phyloP scores from a whole-genome alignment of 805 yeast species.

The Yarrowia sp. region DNA sequence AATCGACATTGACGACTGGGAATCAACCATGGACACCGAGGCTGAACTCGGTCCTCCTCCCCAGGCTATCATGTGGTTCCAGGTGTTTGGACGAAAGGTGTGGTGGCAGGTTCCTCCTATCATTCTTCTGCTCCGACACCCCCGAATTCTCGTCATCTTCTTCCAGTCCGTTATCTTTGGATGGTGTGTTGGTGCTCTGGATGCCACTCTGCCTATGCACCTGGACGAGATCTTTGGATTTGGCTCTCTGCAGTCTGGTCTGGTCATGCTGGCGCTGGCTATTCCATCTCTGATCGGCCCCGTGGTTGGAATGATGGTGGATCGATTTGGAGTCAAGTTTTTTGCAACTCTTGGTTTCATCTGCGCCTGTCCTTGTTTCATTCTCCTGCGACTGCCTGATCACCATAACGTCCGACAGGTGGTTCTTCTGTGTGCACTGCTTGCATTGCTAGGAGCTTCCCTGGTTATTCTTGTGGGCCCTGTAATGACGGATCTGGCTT shows the following conservation, averaged over 20 bases:
- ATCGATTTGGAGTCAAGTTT: constrained; percentile 35
- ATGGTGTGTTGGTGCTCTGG: constrained; percentile 39
- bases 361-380: constrained; percentile 5
- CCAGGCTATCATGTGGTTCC: background rate
- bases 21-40: background rate
- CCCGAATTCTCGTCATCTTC: constrained; percentile 32
- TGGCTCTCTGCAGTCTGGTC: constrained; percentile 36
- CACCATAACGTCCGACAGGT: constrained; percentile 32
- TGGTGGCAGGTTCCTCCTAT: constrained; percentile 24
- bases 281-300: constrained; percentile 38
- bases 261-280: constrained; percentile 38
- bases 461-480: constrained; percentile 34
- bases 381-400: constrained; percentile 36
- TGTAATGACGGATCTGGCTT: constrained; percentile 36
- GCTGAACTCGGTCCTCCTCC: constrained; percentile 12
- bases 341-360: constrained; percentile 34
- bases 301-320: constrained; percentile 34
- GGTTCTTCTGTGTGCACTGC: constrained; percentile 36
- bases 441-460: constrained; percentile 35
- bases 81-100: constrained; percentile 15
- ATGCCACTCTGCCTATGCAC: constrained; percentile 39
- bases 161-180: constrained; percentile 35
- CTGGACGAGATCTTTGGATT: constrained; percentile 36
- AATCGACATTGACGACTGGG: constrained; percentile 8
- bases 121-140: constrained; percentile 27